Percentiles rank a stretch among this genome's conserved stretches.
phyloP scores from a whole-genome alignment of 495 filamentous ascomycete species.

The Penicillium samsonianum region DNA sequence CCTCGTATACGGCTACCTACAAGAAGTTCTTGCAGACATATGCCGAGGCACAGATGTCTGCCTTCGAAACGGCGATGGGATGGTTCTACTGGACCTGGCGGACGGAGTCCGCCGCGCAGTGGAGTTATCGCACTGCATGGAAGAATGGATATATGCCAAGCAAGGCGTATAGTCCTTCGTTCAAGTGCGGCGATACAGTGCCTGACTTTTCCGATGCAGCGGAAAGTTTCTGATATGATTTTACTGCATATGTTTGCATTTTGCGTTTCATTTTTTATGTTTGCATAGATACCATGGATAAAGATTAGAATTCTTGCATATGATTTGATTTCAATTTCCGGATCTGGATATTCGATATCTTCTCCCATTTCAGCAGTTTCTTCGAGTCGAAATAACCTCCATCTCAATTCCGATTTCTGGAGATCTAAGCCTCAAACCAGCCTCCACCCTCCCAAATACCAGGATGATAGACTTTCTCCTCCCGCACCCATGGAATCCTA shows the following conservation, averaged over 20 bases:
- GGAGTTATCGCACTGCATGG: slow-evolving; percentile 89
- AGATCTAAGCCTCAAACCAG: slow-evolving; percentile 54
- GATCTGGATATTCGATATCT: background rate
- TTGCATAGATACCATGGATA: slow-evolving; percentile 12
- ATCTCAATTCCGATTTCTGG: background rate
- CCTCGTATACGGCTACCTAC: slow-evolving; percentile 69
- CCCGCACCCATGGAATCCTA: slow-evolving; percentile 45
- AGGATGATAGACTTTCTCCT: slow-evolving; percentile 54
- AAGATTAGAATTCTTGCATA: background rate
- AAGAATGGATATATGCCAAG: slow-evolving; percentile 79
- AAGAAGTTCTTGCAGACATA: slow-evolving; percentile 86
- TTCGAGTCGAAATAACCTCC: background rate
- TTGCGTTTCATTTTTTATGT: slow-evolving; percentile 6
- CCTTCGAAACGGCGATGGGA: slow-evolving; percentile 87
- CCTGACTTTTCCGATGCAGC: slow-evolving; percentile 68
- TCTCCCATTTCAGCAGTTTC: background rate
- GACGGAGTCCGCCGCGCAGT: slow-evolving; percentile 79
- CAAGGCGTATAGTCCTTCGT: slow-evolving; percentile 73
- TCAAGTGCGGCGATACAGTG: slow-evolving; percentile 68
- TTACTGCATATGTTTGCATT: slow-evolving; percentile 1
- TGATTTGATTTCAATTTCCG: slow-evolving; percentile 6
- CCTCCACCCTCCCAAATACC: slow-evolving; percentile 74
- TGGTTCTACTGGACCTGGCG: slow-evolving; percentile 99
- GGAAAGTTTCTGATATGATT: slow-evolving; percentile 64
- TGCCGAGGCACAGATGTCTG: slow-evolving; percentile 92